Evolutionary conservation across 306 rosid genomes (phyloP).

Genomic region (Citrullus amarus): DNA sequence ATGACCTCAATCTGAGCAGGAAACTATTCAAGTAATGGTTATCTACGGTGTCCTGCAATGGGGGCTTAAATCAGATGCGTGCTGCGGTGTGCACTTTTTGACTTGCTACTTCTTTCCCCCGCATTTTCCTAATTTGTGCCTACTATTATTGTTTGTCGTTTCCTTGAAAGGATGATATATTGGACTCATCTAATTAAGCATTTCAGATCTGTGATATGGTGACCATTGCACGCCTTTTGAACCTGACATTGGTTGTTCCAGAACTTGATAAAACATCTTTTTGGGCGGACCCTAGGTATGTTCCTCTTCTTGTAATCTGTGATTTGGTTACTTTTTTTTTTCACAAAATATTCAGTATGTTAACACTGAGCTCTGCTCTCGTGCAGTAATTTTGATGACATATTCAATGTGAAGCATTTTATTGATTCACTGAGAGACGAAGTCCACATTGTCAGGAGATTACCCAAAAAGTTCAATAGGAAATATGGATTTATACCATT

Average conservation of each 20-base stretch:
- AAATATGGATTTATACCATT: constrained; percentile 44
- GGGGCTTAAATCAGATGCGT: constrained; percentile 99
- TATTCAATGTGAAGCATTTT: constrained; percentile 86
- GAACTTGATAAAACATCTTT: constrained; percentile 94
- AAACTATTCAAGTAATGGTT: constrained; percentile 92
- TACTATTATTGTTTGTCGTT: background rate
- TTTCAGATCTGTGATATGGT: constrained; percentile 99
- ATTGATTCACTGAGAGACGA: constrained; percentile 79
- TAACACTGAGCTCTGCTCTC: constrained; percentile 18
- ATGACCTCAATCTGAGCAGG: constrained; percentile 41
- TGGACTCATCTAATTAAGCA: constrained; percentile 19
- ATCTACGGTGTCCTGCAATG: constrained; percentile 97
- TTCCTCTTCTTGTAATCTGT: constrained; percentile 11
- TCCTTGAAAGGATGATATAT: constrained; percentile 7
- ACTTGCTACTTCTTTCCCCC: constrained; percentile 9
- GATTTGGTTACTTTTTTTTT: constrained; percentile 3
- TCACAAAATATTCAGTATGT: constrained; percentile 13
- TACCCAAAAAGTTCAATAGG: constrained; percentile 60
- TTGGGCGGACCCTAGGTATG: constrained; percentile 96
- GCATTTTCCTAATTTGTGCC: background rate
- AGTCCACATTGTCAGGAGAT: constrained; percentile 78
- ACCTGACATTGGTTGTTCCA: constrained; percentile 91
- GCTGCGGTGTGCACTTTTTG: constrained; percentile 67
- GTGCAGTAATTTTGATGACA: constrained; percentile 88
- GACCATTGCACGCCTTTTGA: constrained; percentile 82